phyloP scores from a whole-genome alignment of 306 rosid species.

The Pyrus bretschneideri region DNA sequence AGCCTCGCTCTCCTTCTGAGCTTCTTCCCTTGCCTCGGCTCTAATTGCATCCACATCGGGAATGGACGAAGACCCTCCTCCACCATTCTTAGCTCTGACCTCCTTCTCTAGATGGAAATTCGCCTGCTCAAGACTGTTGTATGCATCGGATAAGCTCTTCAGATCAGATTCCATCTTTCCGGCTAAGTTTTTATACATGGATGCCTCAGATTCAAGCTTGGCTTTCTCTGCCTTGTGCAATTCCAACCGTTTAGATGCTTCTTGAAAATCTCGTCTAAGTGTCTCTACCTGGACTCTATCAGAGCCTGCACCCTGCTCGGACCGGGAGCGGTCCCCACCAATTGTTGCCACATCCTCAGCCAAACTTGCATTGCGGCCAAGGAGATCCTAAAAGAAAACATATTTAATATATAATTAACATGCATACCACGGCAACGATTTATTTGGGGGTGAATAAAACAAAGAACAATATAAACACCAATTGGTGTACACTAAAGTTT shows the following conservation, averaged over 20 bases:
- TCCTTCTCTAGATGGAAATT: slow-evolving; percentile 73
- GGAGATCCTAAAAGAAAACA: slow-evolving; percentile 55
- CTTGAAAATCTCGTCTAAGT: slow-evolving; percentile 73
- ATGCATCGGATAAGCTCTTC: slow-evolving; percentile 85
- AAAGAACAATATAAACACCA: slow-evolving; percentile 9
- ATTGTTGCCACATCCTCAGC: slow-evolving; percentile 73
- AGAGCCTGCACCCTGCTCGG: slow-evolving; percentile 55
- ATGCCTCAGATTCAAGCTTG: slow-evolving; percentile 65
- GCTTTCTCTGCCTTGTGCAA: slow-evolving; percentile 64
- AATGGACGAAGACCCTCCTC: slow-evolving; percentile 29
- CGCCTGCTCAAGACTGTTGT: slow-evolving; percentile 89
- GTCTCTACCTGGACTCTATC: slow-evolving; percentile 68
- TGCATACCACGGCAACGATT: background rate
- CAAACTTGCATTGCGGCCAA: slow-evolving; percentile 66
- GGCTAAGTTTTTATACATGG: slow-evolving; percentile 56
- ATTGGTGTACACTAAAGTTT: background rate
- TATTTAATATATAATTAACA: background rate
- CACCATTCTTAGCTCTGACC: slow-evolving; percentile 48
- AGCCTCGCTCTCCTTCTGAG: slow-evolving; percentile 85
- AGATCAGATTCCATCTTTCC: slow-evolving; percentile 85
- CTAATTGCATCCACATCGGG: slow-evolving; percentile 68
- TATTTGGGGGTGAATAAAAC: background rate
- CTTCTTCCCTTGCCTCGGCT: slow-evolving; percentile 97
- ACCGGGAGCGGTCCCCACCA: slow-evolving; percentile 35
- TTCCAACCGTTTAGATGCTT: slow-evolving; percentile 67